Percentiles rank a stretch among this genome's conserved stretches.
These are phyloP conservation scores for Hemisphaericaspora lyxosophila DNA, from an alignment of 1,139 yeast species.

Conservation along the genomic window DNA sequence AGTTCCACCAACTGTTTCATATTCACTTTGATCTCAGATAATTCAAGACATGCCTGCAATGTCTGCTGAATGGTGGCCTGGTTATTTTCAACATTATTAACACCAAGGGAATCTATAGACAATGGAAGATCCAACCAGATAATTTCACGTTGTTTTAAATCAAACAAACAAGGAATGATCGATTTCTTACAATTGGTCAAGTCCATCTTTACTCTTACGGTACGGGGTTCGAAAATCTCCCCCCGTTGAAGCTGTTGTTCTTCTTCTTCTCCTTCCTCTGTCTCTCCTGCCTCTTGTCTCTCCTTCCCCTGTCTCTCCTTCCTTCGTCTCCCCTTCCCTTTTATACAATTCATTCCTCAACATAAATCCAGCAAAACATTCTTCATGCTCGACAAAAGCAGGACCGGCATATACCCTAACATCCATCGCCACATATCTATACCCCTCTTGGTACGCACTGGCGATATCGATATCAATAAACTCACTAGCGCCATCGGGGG, in stretches of 20 bases:
- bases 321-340: too few species aligned
- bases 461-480: slow-evolving; percentile 13
- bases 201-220: slow-evolving; percentile 12
- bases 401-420: slow-evolving; percentile 10
- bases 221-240: slow-evolving; percentile 12
- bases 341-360: too few species aligned
- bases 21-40: slow-evolving; percentile 1
- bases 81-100: slow-evolving; percentile 4
- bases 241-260: slow-evolving; percentile 3
- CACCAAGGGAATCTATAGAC: background rate
- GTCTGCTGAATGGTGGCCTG: slow-evolving; percentile 4
- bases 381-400: slow-evolving; percentile 8
- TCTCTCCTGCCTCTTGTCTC: too few species aligned
- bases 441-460: slow-evolving; percentile 7
- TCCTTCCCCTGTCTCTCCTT: too few species aligned
- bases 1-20: slow-evolving; percentile 4
- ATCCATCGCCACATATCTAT: slow-evolving; percentile 11
- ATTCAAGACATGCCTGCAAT: slow-evolving; percentile 8
- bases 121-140: slow-evolving; percentile 11
- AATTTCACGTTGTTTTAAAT: slow-evolving; percentile 9
- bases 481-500: slow-evolving; percentile 13
- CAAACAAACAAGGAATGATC: slow-evolving; percentile 10
- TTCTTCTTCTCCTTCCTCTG: background rate
- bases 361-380: slow-evolving; percentile 14
- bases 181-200: slow-evolving; percentile 3